Evolutionary conservation across 768 basidiomycete genomes (phyloP), one percentile per base, ranked within the genome.

Genomic region (Sporobolomyces pararoseus): DNA sequence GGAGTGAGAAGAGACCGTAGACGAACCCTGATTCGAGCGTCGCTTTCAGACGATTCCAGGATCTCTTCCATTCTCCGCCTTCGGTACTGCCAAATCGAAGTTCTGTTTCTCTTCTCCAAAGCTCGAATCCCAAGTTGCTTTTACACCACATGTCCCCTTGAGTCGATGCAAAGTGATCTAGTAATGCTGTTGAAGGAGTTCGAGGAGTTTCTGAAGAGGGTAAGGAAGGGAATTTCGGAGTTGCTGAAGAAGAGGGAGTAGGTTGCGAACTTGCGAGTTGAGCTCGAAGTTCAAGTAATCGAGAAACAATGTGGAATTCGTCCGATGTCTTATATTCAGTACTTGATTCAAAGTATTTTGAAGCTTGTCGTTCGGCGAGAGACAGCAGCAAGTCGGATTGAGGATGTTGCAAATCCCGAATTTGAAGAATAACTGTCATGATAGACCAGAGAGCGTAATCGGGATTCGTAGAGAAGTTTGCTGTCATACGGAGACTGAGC

Each of bases 381-480:
- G 69, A 53, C 37, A 74, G 73, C n/a, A 71, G 66, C 34, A 63
- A 21, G 35, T 54, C 32, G 42, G 47, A 49, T 19, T 65, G 14
- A 13, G 69, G 66, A 49, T 62, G 55, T 0, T 52, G 19, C 34
- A 54, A 59, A 55, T 71, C 39, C 23, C 50, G 54, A 44, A 68
- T 29, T 17, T 51, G 60, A 39, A 71, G 69, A 25, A 74, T 55
- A n/a, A 65, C 57, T 7, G 39, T 49, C 49, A 62, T 49, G 66
- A 74, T 42, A 23, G 54, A 71, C 73, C 73, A 74, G 58, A 70
- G 67, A 31, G 63, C 21, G 66, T 65, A 74, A 25, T 61, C 59
- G 19, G 53, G 63, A 2, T 65, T 64, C 17, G 62, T 51, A 23
- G 64, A 3, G 52, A 74, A 73, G 13, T 32, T 57, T 21, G 49